phyloP scores from a whole-genome alignment of 345 rosid species.

The Euclidium syriacum region DNA sequence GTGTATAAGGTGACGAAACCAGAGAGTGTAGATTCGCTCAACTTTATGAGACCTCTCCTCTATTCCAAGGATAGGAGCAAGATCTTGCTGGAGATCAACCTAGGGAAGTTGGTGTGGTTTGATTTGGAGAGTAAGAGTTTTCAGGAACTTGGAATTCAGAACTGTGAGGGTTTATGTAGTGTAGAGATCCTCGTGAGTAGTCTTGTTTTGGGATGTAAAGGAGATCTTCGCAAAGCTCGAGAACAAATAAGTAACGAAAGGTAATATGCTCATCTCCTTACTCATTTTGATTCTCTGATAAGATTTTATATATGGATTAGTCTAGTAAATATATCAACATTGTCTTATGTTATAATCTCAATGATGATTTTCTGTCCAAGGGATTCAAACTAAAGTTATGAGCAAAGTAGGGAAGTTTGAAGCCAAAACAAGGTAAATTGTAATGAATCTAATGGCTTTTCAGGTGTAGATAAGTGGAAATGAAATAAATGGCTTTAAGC shows the following conservation, averaged over 20 bases:
- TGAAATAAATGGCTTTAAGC: too few relatives aligned
- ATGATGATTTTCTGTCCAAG: constrained; percentile 54
- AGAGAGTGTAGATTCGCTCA: constrained; percentile 20
- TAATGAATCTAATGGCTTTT: too few relatives aligned
- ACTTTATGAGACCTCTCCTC: constrained; percentile 40
- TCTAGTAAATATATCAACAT: neutral
- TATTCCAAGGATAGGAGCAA: constrained; percentile 36
- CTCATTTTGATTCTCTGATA: neutral
- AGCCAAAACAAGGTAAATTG: too few relatives aligned
- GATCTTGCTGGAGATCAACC: constrained; percentile 43
- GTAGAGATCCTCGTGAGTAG: constrained; percentile 37
- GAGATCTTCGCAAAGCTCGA: constrained; percentile 10
- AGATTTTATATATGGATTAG: neutral
- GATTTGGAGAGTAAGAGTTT: constrained; percentile 35
- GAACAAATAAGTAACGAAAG: constrained; percentile 22
- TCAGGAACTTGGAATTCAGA: constrained; percentile 24
- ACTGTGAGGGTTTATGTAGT: constrained; percentile 28
- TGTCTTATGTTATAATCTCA: constrained; percentile 24
- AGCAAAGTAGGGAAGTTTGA: constrained; percentile 9
- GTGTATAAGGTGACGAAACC: constrained; percentile 28
- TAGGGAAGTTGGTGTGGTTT: constrained; percentile 43
- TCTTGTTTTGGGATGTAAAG: constrained; percentile 39
- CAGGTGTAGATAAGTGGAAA: too few relatives aligned
- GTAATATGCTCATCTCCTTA: constrained; percentile 27
- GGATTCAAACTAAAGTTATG: constrained; percentile 60